Percentiles rank a stretch among this genome's conserved stretches.
Evolutionary conservation across 2,329 filamentous ascomycete species (phyloP).

Genomic region (Microsporum ferrugineum): DNA sequence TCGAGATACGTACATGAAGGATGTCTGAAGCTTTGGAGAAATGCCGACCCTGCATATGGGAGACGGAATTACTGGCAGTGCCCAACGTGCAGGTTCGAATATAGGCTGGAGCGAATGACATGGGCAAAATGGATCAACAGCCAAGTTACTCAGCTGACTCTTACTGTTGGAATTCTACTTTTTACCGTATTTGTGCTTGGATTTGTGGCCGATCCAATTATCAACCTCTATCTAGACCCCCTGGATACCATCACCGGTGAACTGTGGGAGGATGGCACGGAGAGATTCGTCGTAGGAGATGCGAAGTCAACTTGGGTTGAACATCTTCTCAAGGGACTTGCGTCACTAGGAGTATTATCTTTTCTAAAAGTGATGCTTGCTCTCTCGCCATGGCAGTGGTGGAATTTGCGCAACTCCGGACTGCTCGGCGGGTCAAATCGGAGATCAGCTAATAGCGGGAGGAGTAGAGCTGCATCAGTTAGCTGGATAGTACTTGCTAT

Average conservation of each 20-base stretch:
- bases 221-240: conserved; percentile 78
- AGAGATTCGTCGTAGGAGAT: conserved; percentile 32
- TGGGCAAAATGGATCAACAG: conserved; percentile 62
- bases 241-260: conserved; percentile 45
- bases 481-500: conserved; percentile 69
- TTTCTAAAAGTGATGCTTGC: conserved; percentile 69
- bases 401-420: conserved; percentile 56
- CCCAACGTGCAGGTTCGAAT: conserved; percentile 75
- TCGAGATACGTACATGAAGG: conserved; percentile 90
- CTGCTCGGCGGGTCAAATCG: conserved; percentile 40
- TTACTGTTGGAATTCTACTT: conserved; percentile 64
- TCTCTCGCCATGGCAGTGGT: conserved; percentile 65
- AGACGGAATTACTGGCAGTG: conserved; percentile 73
- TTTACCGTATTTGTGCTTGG: conserved; percentile 69
- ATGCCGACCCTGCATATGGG: conserved; percentile 53
- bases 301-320: conserved; percentile 56
- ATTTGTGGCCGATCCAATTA: conserved; percentile 84
- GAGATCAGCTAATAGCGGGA: conserved; percentile 51
- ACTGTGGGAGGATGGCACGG: conserved; percentile 29
- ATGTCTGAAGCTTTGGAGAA: conserved; percentile 74
- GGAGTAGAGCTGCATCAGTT: conserved; percentile 65
- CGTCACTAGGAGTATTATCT: conserved; percentile 78
- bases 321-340: conserved; percentile 80
- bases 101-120: conserved; percentile 63
- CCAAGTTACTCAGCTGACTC: conserved; percentile 51